Evolutionary conservation across 768 basidiomycete species (phyloP), one percentile per base, ranked within the genome.

Genomic region (Suillus luteus): DNA sequence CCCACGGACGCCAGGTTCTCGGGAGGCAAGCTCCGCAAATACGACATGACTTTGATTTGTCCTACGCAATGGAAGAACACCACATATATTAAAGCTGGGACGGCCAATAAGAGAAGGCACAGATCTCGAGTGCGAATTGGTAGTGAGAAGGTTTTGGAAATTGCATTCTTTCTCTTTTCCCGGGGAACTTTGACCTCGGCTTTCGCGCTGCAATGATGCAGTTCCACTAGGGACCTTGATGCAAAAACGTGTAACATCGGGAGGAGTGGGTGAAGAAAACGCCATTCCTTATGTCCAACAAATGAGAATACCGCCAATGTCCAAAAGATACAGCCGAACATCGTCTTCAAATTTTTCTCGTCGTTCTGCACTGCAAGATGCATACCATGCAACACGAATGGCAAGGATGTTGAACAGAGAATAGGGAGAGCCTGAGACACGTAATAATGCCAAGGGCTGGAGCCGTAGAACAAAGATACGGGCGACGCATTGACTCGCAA

Each of bases 271-370:
- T 98, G 96, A 8, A 99, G 79, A 78, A 99, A 99, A 9, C 97
- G 84, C 95, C 95, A 98, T 81, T 99, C 97, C 70, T 99, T 99
- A 79, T 99, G 97, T 1, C 91, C 89, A 2, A 91, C 82, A 3
- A 91, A 65, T 9, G 96, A 98, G 73, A 93, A 95, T 7, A 90
- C 72, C 2, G 71, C 69, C 37, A 89, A 73, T 0, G 90, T 87
- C 89, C 91, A 93, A 22, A 78, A 65, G 2, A 90, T 67, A 59
- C 75, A 31, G 81, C 75, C 77, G 0, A 86, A 73, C 71, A 94
- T 80, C 22, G 77, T 79, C 49, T 68, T 75, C 31, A 82, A 51
- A 33, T 76, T 78, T 54, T 66, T 63, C 58, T 70, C 66, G 57
- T 31, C 59, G 57, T 62, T 65, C 46, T 63, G 59, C 22, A 70